Evolutionary conservation across 306 rosid genomes (phyloP).

Genomic region (Quercus berberidifolia): DNA sequence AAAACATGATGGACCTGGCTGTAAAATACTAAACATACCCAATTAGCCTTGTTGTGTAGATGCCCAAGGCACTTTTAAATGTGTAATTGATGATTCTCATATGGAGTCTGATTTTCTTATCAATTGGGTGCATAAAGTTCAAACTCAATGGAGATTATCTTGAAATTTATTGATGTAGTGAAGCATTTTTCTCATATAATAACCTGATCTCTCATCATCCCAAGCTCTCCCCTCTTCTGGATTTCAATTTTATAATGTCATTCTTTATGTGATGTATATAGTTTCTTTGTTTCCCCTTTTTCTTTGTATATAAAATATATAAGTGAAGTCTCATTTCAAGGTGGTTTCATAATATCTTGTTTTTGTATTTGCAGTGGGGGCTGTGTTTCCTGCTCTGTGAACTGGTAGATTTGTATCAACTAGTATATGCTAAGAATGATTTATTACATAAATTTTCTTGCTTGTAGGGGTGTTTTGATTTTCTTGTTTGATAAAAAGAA

Average conservation of each 20-base stretch:
- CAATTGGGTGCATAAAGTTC: not conserved
- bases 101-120: not conserved
- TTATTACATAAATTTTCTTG: constrained; percentile 11
- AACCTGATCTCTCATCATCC: not conserved
- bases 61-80: not conserved
- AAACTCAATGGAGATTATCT: not conserved
- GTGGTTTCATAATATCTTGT: not conserved
- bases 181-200: not conserved
- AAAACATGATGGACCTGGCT: not conserved
- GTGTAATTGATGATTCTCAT: not conserved
- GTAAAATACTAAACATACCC: not conserved
- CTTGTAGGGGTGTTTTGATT: constrained; percentile 20
- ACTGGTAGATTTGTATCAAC: constrained; percentile 8
- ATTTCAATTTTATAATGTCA: not conserved
- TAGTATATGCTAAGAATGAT: not conserved
- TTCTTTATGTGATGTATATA: too few species aligned
- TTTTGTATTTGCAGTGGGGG: not conserved
- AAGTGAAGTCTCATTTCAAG: too few species aligned
- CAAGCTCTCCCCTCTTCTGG: not conserved
- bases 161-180: not conserved
- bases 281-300: too few species aligned
- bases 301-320: too few species aligned
- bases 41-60: not conserved
- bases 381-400: not conserved
- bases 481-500: constrained; percentile 12